Evolutionary conservation across 257 asterid species (phyloP), one percentile per base, ranked within the genome.

Genomic region (Solanum appendiculatum): DNA sequence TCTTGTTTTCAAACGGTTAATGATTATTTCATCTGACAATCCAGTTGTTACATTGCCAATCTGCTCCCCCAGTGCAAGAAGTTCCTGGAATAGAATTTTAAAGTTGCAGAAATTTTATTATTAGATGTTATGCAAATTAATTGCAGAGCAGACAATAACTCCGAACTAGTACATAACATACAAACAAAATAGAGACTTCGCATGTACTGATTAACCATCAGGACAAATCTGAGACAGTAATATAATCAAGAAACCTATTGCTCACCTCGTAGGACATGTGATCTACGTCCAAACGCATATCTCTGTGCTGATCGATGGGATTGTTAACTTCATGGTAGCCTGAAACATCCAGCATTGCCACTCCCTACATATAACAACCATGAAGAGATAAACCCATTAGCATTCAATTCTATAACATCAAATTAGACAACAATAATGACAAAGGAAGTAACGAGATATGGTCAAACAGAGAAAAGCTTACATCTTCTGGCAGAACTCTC

Each of bases 401-500:
- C 42, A 80, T 46, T 46, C 42, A 80, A 80, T 80, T 20, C 68
- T 51, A 80, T 46, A 9, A 44, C 66, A 80, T 29, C 84, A 78
- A 37, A 46, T 16, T 29, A 80, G 66, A 29, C 42, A 27, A 80
- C 18, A 29, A 80, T 29, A 3, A 29, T 36, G 70, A 27, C 51
- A 56, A 63, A 29, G 7, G 83, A 73, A 60, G 42, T 21, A 21
- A 42, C 27, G 21, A 46, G 34, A 9, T n/a, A 85, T 44, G 85
- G 48, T 27, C 83, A 77, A 77, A 77, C 60, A 77, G 85, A 37
- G 74, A 78, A 74, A 83, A 89, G 16, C 74, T 90, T 95, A 94
- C 99, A 87, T 96, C 97, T 92, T 95, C 98, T n/a, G 97, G 98
- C 85, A 95, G 89, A 92, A 94, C 91, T 94, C 99, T 93, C 94